These are phyloP conservation scores for Marasmius tenuissimus DNA, from an alignment of 1,284 basidiomycete species.

Conservation along the genomic window DNA sequence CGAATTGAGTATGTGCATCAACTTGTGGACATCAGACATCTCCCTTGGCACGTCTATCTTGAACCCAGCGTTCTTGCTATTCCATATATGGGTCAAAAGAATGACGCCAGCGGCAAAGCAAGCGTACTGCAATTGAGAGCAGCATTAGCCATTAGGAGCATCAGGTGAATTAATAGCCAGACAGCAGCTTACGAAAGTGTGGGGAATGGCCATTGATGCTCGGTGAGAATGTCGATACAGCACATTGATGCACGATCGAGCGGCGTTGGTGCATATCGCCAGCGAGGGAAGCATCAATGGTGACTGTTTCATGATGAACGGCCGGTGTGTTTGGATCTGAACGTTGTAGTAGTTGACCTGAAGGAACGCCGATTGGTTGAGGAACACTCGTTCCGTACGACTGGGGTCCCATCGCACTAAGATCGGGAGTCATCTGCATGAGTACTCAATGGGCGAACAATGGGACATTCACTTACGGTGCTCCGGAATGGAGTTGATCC, in stretches of 20 bases:
- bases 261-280: constrained; percentile 14
- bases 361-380: constrained; percentile 14
- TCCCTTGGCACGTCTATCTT: constrained; percentile 10
- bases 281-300: constrained; percentile 9
- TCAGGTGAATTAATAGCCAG: background rate
- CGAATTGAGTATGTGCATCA: constrained; percentile 5
- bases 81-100: constrained; percentile 14
- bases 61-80: constrained; percentile 10
- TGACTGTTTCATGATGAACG: constrained; percentile 14
- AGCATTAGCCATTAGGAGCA: background rate
- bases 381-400: constrained; percentile 7
- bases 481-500: constrained; percentile 12
- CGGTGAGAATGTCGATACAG: constrained; percentile 6
- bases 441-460: background rate
- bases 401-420: constrained; percentile 8
- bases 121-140: constrained; percentile 2
- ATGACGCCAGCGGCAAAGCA: constrained; percentile 12
- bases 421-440: background rate
- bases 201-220: constrained; percentile 8
- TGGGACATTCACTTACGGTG: constrained; percentile 11
- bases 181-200: constrained; percentile 4
- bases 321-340: constrained; percentile 15
- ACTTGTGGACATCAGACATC: constrained; percentile 5
- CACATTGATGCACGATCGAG: constrained; percentile 11
- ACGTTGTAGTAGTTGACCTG: constrained; percentile 12